A percentile compares a stretch with the other conserved stretches of the same genome.
These are phyloP conservation scores for Podospora comata DNA, from an alignment of 495 filamentous ascomycete genomes.

Conservation along the genomic window DNA sequence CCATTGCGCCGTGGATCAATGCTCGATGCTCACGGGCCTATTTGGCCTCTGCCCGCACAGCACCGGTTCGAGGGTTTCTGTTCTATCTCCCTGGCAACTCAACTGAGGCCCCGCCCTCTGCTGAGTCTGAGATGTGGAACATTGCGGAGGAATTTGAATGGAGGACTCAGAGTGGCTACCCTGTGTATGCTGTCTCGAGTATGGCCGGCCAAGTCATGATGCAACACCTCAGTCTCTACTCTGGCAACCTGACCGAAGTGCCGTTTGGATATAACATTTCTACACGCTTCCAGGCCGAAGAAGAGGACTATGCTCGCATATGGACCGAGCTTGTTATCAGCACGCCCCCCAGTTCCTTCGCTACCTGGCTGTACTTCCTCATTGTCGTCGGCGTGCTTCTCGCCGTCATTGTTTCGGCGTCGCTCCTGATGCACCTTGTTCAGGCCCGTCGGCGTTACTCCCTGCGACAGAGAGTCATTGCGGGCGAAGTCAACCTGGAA, in stretches of 20 bases:
- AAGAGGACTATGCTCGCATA: slow-evolving; percentile 53
- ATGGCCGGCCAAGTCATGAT: slow-evolving; percentile 62
- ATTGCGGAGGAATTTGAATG: slow-evolving; percentile 62
- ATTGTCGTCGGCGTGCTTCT: slow-evolving; percentile 75
- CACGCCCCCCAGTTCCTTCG: slow-evolving; percentile 43
- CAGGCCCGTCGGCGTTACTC: slow-evolving; percentile 62
- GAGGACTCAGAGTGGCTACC: slow-evolving; percentile 62
- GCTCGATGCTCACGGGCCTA: slow-evolving; percentile 65
- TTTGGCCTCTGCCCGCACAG: slow-evolving; percentile 56
- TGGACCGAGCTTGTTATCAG: slow-evolving; percentile 47
- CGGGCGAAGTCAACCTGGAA: slow-evolving; percentile 78
- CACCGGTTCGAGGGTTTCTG: slow-evolving; percentile 62
- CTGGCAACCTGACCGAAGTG: slow-evolving; percentile 61
- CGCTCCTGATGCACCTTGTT: slow-evolving; percentile 68
- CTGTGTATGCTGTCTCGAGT: slow-evolving; percentile 81
- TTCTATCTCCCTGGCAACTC: slow-evolving; percentile 67
- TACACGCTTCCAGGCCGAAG: slow-evolving; percentile 60
- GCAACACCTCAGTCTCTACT: slow-evolving; percentile 68
- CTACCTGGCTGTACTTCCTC: slow-evolving; percentile 79
- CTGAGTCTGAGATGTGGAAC: slow-evolving; percentile 59
- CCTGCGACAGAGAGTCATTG: slow-evolving; percentile 64
- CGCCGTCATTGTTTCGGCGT: slow-evolving; percentile 59
- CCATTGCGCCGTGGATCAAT: slow-evolving; percentile 84
- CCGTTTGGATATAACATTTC: slow-evolving; percentile 56
- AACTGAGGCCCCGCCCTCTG: slow-evolving; percentile 57